Conservation (phyloP, 257 asterid species). For the Prunella vulgaris region DNA sequence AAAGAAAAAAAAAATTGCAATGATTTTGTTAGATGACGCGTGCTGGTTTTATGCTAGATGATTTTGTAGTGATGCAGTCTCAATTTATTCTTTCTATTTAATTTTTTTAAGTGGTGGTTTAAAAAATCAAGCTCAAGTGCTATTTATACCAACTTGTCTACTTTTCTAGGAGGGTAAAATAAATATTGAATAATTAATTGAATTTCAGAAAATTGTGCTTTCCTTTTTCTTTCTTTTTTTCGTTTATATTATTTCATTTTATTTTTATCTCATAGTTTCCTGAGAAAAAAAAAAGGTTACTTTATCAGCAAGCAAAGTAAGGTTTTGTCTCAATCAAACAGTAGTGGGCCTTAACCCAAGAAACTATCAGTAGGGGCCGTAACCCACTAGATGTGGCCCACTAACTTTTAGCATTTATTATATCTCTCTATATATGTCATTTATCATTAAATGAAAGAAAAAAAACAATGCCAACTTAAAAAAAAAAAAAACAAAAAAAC, state of each 20-base stretch:
- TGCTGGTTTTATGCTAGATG: no score
- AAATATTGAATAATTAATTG: background rate
- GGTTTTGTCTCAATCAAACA: background rate
- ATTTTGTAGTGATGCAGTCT: no score
- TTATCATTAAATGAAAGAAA: no score
- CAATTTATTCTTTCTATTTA: no score
- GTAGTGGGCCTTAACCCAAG: background rate
- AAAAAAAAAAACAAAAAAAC: no score
- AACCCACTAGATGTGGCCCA: background rate
- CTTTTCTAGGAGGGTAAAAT: background rate
- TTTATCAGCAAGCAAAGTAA: background rate
- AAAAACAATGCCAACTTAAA: no score
- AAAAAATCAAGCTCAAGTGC: background rate
- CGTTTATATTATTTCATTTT: background rate
- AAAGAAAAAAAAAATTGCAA: background rate
- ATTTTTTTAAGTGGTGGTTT: no score
- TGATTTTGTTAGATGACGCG: background rate
- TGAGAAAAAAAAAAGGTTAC: background rate
- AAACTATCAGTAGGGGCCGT: background rate
- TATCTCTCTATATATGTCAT: no score
- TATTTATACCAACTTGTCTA: background rate
- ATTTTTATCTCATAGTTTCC: background rate
- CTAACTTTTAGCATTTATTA: background rate
- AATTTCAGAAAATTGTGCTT: background rate
- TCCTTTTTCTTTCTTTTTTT: background rate